These are phyloP conservation scores for Astragalus membranaceus DNA, from an alignment of 306 rosid species.

Conservation along the genomic window DNA sequence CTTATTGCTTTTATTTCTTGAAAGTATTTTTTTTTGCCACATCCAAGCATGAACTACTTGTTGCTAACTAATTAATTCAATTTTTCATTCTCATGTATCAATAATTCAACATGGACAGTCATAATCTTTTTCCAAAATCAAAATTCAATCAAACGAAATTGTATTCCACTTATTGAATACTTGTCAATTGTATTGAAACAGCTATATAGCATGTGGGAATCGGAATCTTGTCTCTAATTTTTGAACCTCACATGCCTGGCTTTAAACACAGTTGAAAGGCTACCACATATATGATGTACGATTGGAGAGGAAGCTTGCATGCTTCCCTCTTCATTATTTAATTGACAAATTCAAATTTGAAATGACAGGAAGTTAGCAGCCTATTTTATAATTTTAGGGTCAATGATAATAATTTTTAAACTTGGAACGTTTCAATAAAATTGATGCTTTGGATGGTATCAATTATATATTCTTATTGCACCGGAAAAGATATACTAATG, in stretches of 20 bases:
- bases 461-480: slow-evolving; percentile 17
- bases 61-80: too few species aligned
- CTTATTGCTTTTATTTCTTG: too few species aligned
- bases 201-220: slow-evolving; percentile 18
- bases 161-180: neutral
- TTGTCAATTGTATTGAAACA: slow-evolving; percentile 8
- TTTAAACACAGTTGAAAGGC: slow-evolving; percentile 20
- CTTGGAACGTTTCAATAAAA: neutral
- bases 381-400: neutral
- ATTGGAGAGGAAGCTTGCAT: slow-evolving; percentile 3
- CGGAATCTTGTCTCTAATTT: slow-evolving; percentile 17
- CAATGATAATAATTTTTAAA: slow-evolving; percentile 14
- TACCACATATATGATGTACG: neutral
- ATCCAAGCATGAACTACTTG: neutral
- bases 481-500: neutral
- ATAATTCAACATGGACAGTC: neutral
- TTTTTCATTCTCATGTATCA: too few species aligned
- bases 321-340: neutral
- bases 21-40: neutral
- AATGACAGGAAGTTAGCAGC: neutral
- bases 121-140: neutral
- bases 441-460: neutral
- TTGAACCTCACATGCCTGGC: slow-evolving; percentile 21
- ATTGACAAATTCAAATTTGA: neutral
- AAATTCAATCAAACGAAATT: neutral